Evolutionary conservation across 805 yeast species (phyloP).

Genomic region (Blastobotrys attinorum): DNA sequence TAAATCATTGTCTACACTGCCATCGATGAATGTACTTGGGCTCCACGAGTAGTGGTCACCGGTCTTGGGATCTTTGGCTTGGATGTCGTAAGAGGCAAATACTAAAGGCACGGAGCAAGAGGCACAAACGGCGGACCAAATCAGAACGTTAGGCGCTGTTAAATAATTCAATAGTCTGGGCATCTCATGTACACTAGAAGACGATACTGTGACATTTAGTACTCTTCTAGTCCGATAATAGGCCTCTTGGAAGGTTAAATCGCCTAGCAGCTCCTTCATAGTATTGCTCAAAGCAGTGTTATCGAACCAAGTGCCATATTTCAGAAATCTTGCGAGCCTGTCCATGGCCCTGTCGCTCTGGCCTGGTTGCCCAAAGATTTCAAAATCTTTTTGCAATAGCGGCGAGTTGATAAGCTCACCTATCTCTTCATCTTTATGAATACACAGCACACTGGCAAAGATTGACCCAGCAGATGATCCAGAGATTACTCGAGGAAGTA

Average conservation of each 20-base stretch:
- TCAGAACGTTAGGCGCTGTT: conserved; percentile 87
- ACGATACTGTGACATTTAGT: conserved; percentile 88
- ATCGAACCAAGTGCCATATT: conserved; percentile 87
- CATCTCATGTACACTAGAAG: conserved; percentile 85
- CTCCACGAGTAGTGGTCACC: conserved; percentile 76
- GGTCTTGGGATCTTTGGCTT: conserved; percentile 72
- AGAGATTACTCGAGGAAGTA: conserved; percentile 79
- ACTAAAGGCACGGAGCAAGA: conserved; percentile 92
- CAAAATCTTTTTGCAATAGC: conserved; percentile 34
- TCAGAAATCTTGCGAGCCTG: conserved; percentile 55
- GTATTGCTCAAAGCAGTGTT: conserved; percentile 62
- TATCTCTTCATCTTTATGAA: conserved; percentile 64
- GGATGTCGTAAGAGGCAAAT: conserved; percentile 77
- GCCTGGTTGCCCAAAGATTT: conserved; percentile 51
- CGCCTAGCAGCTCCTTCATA: conserved; percentile 74
- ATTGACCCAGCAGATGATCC: conserved; percentile 97
- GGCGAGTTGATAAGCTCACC: conserved; percentile 44
- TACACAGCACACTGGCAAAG: conserved; percentile 81
- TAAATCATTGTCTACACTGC: conserved; percentile 89
- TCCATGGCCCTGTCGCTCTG: conserved; percentile 44
- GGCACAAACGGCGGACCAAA: conserved; percentile 87
- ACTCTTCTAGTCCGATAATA: conserved; percentile 89
- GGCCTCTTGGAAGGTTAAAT: conserved; percentile 88
- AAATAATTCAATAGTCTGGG: conserved; percentile 82
- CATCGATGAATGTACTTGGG: conserved; percentile 80